Evolutionary conservation across 805 yeast genomes (phyloP).

Genomic region (Cyberlindnera xishuangbannaensis): DNA sequence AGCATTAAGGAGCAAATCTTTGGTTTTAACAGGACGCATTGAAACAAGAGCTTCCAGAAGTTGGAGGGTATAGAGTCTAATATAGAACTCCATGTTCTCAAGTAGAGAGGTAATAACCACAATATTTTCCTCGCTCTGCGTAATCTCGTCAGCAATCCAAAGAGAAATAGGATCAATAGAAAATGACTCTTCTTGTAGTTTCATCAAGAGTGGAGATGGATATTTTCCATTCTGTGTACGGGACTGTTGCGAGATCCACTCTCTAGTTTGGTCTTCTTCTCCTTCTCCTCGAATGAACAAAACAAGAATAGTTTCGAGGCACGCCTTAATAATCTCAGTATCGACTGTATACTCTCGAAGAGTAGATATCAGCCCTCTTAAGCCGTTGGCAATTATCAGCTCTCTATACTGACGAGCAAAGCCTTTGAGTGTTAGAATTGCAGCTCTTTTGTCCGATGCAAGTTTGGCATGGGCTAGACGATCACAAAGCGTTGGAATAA

Average conservation of each 20-base stretch:
- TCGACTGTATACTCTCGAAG: constrained; percentile 65
- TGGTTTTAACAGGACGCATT: constrained; percentile 66
- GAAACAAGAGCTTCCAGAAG: constrained; percentile 77
- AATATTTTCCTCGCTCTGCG: constrained; percentile 43
- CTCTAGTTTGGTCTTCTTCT: constrained; percentile 58
- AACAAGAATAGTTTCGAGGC: constrained; percentile 79
- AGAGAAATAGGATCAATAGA: constrained; percentile 78
- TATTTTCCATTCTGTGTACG: constrained; percentile 71
- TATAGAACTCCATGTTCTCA: constrained; percentile 59
- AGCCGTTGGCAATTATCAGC: constrained; percentile 80
- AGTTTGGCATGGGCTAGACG: constrained; percentile 76
- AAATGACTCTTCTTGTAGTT: constrained; percentile 32
- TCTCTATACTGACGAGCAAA: constrained; percentile 88
- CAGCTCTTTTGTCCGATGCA: constrained; percentile 84
- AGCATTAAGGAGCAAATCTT: constrained; percentile 62
- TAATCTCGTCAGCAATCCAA: constrained; percentile 93
- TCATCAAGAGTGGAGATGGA: constrained; percentile 63
- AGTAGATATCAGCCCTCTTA: constrained; percentile 65
- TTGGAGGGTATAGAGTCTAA: constrained; percentile 76
- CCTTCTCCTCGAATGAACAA: constrained; percentile 68
- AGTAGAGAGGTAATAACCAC: constrained; percentile 37
- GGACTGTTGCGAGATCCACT: constrained; percentile 71
- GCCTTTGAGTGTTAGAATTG: constrained; percentile 82
- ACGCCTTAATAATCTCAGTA: constrained; percentile 65
- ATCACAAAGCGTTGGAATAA: constrained; percentile 85